Evolutionary conservation across 2,329 filamentous ascomycete species (phyloP).

Genomic region (Ceratocystis alfenasii): DNA sequence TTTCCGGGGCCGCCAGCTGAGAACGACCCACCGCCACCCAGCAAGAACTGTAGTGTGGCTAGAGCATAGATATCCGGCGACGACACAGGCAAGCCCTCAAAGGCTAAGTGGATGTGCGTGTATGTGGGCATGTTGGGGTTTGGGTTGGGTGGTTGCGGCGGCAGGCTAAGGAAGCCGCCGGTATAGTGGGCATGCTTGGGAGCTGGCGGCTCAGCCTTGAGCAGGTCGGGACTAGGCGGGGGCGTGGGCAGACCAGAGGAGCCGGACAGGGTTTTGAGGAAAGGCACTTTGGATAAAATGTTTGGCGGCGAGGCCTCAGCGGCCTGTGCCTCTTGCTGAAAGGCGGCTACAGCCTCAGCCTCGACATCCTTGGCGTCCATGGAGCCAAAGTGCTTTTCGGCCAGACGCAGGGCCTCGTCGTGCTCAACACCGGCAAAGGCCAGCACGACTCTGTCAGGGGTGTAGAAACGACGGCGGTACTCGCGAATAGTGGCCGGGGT

Average conservation of each 20-base stretch:
- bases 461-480: conserved; percentile 75
- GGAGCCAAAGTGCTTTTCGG: conserved; percentile 80
- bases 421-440: conserved; percentile 91
- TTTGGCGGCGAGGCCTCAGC: conserved; percentile 46
- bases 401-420: conserved; percentile 61
- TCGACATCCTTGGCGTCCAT: conserved; percentile 46
- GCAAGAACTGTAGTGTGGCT: conserved; percentile 85
- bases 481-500: conserved; percentile 59
- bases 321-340: conserved; percentile 42
- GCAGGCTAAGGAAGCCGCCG: conserved; percentile 80
- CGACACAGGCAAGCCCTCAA: conserved; percentile 83
- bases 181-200: conserved; percentile 64
- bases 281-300: conserved; percentile 71
- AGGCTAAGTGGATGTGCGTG: conserved; percentile 89
- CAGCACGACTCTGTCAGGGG: conserved; percentile 81
- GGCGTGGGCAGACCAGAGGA: conserved; percentile 41
- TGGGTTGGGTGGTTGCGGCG: conserved; percentile 61
- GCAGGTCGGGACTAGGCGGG: conserved; percentile 30
- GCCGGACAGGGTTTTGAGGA: conserved; percentile 78
- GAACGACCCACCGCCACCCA: conserved; percentile 92
- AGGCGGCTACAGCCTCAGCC: conserved; percentile 28
- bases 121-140: conserved; percentile 70
- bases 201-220: conserved; percentile 41
- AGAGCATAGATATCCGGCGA: conserved; percentile 92
- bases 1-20: conserved; percentile 93